Conservation (phyloP, 2,329 filamentous ascomycete species). For the Verticillium nonalfalfae region DNA sequence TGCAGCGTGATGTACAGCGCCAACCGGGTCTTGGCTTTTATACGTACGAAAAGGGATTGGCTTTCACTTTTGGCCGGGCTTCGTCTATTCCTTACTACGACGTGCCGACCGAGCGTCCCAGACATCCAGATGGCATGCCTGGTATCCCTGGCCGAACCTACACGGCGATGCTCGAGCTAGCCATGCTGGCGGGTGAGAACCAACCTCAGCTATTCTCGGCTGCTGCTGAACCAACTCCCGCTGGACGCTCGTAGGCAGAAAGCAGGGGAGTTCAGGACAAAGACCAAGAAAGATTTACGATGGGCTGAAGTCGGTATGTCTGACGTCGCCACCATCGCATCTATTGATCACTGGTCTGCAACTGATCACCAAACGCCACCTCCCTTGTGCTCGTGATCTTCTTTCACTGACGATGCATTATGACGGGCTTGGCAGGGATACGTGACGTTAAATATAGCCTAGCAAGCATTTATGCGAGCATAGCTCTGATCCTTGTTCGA, state of each 20-base stretch:
- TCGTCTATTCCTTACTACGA: slow-evolving; percentile 20
- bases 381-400: slow-evolving; percentile 35
- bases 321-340: not conserved
- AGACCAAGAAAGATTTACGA: not conserved
- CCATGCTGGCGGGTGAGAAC: slow-evolving; percentile 1
- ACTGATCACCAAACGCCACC: slow-evolving; percentile 36
- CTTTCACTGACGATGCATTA: slow-evolving; percentile 34
- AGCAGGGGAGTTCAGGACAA: not conserved
- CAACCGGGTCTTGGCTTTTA: slow-evolving; percentile 7
- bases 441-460: slow-evolving; percentile 18
- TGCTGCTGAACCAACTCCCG: not conserved
- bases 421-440: slow-evolving; percentile 7
- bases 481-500: slow-evolving; percentile 36
- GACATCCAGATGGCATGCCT: not conserved
- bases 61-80: slow-evolving; percentile 19
- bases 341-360: slow-evolving; percentile 24
- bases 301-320: not conserved
- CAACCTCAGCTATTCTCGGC: slow-evolving; percentile 2
- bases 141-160: slow-evolving; percentile 1
- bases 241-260: not conserved
- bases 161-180: slow-evolving; percentile 1
- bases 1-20: not conserved
- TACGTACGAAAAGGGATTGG: slow-evolving; percentile 19
- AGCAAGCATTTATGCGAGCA: slow-evolving; percentile 33
- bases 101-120: slow-evolving; percentile 11